These are phyloP conservation scores for Pseudotulostoma volvatum DNA, from an alignment of 495 filamentous ascomycete genomes.

Conservation along the genomic window DNA sequence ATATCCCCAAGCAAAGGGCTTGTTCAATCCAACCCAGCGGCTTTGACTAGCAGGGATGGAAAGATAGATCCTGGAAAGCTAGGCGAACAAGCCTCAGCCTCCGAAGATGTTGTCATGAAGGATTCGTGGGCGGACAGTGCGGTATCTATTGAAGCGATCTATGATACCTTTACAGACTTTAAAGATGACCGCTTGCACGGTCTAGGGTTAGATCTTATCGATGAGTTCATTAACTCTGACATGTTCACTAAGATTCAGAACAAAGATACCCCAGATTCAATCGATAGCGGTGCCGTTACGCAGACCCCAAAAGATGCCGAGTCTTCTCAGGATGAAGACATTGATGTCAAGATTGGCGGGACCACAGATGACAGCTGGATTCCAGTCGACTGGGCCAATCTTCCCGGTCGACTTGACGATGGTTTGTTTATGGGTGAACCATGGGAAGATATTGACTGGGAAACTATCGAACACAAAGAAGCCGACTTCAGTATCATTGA, in stretches of 20 bases:
- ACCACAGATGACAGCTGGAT: slow-evolving; percentile 17
- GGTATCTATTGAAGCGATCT: slow-evolving; percentile 25
- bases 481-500: background rate
- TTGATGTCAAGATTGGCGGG: slow-evolving; percentile 8
- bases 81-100: slow-evolving; percentile 5
- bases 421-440: slow-evolving; percentile 10
- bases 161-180: slow-evolving; percentile 25
- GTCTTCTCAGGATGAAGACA: slow-evolving; percentile 8
- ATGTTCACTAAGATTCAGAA: slow-evolving; percentile 25
- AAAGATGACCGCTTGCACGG: slow-evolving; percentile 11
- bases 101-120: slow-evolving; percentile 7
- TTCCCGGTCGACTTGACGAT: slow-evolving; percentile 14
- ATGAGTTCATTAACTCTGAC: slow-evolving; percentile 28
- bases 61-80: slow-evolving; percentile 17
- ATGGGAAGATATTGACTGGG: slow-evolving; percentile 21
- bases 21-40: background rate
- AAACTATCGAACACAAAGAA: slow-evolving; percentile 9
- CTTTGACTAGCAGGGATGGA: slow-evolving; percentile 12
- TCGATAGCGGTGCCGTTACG: slow-evolving; percentile 18
- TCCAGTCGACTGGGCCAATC: slow-evolving; percentile 17
- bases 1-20: slow-evolving; percentile 16
- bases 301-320: slow-evolving; percentile 23
- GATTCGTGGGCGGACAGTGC: slow-evolving; percentile 29
- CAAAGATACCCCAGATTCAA: slow-evolving; percentile 27
- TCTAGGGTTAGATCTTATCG: slow-evolving; percentile 21